Base-by-base conservation (phyloP, 2,329 filamentous ascomycete species). In the Gyromitra esculenta region DNA sequence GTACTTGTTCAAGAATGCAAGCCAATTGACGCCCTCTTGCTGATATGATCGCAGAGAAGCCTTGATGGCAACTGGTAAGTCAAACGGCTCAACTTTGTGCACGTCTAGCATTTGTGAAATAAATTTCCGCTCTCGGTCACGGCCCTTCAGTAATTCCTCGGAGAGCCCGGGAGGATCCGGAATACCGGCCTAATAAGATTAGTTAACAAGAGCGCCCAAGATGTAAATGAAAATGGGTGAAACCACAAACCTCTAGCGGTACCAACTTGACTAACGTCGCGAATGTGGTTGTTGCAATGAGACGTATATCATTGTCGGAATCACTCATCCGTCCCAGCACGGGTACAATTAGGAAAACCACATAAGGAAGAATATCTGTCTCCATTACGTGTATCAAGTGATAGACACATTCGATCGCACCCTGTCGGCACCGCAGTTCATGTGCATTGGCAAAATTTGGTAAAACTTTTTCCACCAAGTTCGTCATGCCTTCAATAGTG, bases 371-470 rank as follows among this genome's bases (percentile, higher is more conserved):
- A 73, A 99, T 99, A 48, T 89, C 89, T 82, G 98, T 96, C 78
- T 97, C 96, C 96, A 99, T 99, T 66, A 97, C 94, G 76, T 96
- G 93, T 79, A 99, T 99, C 75, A 99, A 86, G 84, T 99, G 96
- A 82, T 99, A 99, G 76, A 99, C 92, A 80, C 90, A 93, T 84
- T 99, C 96, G 73, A 97, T 96, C 5, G 93, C 94, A 78, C 96
- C 96, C 85, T 99, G 96, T 50, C 96, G 91, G 84, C 91, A 92
- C 82, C 93, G 91, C 39, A 97, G 88, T 81, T 99, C 95, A 76
- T 96, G 85, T 0, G 93, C 91, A 81, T 97, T 97, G 85, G 88
- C 96, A 83, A 98, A 97, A 1, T 92, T 92, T 5, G 96, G 96
- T 57, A 99, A 84, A 8, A 99, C 93, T 82, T 93, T 92, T 83